phyloP scores from a whole-genome alignment of 2,329 filamentous ascomycete genomes.

The Monosporascus ibericus region DNA sequence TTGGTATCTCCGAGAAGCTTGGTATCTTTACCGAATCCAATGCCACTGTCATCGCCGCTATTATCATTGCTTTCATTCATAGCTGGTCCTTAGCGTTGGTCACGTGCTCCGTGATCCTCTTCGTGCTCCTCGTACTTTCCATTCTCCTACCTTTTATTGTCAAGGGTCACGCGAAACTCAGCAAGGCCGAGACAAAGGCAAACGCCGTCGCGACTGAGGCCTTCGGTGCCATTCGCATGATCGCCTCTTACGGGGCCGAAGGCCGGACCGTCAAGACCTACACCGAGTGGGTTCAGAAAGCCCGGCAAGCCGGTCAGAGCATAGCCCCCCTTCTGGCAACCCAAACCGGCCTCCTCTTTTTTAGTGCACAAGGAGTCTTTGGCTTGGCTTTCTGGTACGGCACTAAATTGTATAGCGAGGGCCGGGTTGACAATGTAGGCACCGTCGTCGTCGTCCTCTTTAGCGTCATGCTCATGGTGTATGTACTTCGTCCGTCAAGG shows the following conservation, averaged over 20 bases:
- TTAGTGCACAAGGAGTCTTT: constrained; percentile 43
- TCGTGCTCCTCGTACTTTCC: constrained; percentile 41
- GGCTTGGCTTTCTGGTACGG: constrained; percentile 57
- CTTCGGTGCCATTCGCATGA: constrained; percentile 49
- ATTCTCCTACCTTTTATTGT: constrained; percentile 45
- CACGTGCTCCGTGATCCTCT: constrained; percentile 45
- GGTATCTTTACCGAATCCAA: constrained; percentile 48
- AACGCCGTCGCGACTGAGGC: constrained; percentile 53
- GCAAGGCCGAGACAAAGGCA: constrained; percentile 45
- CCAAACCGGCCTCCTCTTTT: constrained; percentile 47
- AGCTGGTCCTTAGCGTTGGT: constrained; percentile 53
- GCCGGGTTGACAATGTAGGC: constrained; percentile 38
- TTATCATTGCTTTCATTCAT: constrained; percentile 46
- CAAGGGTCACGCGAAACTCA: constrained; percentile 37
- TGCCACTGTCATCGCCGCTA: constrained; percentile 42
- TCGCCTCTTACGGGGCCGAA: constrained; percentile 54
- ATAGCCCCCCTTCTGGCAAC: constrained; percentile 41
- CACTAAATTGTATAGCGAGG: constrained; percentile 37
- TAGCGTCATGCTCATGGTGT: constrained; percentile 31
- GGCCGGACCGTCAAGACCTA: constrained; percentile 43
- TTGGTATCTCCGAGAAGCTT: constrained; percentile 56
- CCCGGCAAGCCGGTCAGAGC: constrained; percentile 37
- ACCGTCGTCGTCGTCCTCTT: constrained; percentile 39
- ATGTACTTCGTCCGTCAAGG: too few species aligned
- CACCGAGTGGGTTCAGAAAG: constrained; percentile 44